A percentile compares a stretch with the other conserved stretches of the same genome.
phyloP scores from a whole-genome alignment of 2,329 filamentous ascomycete genomes.

The Colletotrichum sp. region DNA sequence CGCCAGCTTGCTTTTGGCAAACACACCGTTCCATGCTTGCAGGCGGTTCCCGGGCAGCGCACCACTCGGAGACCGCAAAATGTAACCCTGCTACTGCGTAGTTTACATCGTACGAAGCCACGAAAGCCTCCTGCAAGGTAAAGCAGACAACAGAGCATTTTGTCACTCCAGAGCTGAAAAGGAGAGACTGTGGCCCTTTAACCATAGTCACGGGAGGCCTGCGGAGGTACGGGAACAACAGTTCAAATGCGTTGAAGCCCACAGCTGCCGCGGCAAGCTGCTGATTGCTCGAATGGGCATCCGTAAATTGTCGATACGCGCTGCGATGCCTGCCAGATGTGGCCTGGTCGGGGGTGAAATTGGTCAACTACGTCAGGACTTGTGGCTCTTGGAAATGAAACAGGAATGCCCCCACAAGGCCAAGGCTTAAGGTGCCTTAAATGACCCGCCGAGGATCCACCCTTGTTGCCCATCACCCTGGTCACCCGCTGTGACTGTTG shows the following conservation, averaged over 20 bases:
- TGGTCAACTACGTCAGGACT: slow-evolving; percentile 18
- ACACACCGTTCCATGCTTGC: not conserved
- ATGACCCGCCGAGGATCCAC: not conserved
- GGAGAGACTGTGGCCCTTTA: not conserved
- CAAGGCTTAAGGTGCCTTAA: not conserved
- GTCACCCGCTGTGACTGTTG: not conserved
- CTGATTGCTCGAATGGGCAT: not conserved
- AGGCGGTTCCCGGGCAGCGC: not conserved
- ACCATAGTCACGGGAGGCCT: not conserved
- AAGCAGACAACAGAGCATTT: not conserved
- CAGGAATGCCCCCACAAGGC: slow-evolving; percentile 16
- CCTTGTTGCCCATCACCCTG: not conserved
- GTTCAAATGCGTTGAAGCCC: not conserved
- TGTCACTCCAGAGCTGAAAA: not conserved
- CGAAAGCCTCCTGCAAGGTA: not conserved
- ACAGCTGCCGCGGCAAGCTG: not conserved
- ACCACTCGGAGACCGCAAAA: not conserved
- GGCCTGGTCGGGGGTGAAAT: not conserved
- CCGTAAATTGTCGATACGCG: not conserved
- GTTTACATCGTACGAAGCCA: not conserved
- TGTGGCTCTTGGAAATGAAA: slow-evolving; percentile 15
- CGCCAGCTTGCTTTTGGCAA: slow-evolving; percentile 7
- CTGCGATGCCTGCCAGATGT: not conserved
- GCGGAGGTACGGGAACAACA: not conserved
- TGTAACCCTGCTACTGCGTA: not conserved